phyloP scores from a whole-genome alignment of 352 stramenopile species.

The Blastocystis sp. region DNA sequence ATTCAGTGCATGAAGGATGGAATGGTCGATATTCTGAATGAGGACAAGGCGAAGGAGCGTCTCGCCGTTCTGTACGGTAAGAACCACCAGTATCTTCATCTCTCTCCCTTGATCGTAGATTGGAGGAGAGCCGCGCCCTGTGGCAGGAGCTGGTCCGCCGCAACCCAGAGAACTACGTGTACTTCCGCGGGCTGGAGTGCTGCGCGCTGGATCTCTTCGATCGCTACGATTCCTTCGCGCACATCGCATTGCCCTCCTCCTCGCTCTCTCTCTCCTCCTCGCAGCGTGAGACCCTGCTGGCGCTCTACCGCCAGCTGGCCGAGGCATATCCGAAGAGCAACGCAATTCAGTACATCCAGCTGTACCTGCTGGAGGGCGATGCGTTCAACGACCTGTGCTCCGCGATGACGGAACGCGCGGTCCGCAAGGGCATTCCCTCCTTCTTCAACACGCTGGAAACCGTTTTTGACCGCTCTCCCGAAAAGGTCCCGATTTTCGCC shows the following conservation, averaged over 20 bases:
- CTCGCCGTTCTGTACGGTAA: conserved; percentile 36
- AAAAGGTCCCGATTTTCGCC: not conserved
- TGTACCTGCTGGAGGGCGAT: not conserved
- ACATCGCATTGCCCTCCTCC: not conserved
- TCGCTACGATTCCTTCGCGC: not conserved
- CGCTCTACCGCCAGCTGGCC: not conserved
- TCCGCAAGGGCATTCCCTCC: conserved; percentile 41
- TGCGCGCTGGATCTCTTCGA: conserved; percentile 27
- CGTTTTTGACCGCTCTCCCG: not conserved
- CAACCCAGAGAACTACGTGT: conserved; percentile 33
- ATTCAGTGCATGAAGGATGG: conserved; percentile 8
- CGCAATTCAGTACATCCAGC: not conserved
- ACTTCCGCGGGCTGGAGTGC: conserved; percentile 51
- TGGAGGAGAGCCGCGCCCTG: not conserved
- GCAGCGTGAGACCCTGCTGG: not conserved
- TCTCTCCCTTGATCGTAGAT: not conserved
- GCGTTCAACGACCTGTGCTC: conserved; percentile 4
- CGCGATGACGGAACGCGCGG: not conserved
- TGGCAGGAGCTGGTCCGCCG: conserved; percentile 10
- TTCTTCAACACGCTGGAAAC: conserved; percentile 20
- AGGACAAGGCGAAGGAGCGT: conserved; percentile 39
- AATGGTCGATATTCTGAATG: conserved; percentile 52
- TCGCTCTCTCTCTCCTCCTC: not conserved
- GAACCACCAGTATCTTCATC: not conserved
- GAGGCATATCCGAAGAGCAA: not conserved